These are phyloP conservation scores for Plenodomus biglobosus DNA, from an alignment of 2,329 filamentous ascomycete genomes.

Conservation along the genomic window DNA sequence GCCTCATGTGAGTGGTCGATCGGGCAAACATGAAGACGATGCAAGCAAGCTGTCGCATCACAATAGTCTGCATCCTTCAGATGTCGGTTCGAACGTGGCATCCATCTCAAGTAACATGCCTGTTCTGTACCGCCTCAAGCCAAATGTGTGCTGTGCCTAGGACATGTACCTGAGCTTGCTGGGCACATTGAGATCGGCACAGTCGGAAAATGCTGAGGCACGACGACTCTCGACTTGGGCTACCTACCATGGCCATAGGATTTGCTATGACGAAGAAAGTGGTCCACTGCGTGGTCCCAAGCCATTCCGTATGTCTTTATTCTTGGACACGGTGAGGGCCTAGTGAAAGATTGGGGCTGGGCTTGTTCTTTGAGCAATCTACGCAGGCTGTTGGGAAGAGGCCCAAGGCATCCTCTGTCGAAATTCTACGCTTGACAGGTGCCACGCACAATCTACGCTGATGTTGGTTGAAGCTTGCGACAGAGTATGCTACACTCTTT, in stretches of 20 bases:
- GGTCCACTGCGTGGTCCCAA: not conserved
- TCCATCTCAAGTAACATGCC: not conserved
- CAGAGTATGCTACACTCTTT: constrained; percentile 17
- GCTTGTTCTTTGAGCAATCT: not conserved
- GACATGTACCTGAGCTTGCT: not conserved
- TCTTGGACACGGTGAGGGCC: not conserved
- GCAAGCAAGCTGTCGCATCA: not conserved
- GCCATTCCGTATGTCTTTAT: not conserved
- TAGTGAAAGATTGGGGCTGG: not conserved
- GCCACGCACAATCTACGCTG: constrained; percentile 13
- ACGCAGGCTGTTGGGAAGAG: not conserved
- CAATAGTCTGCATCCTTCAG: not conserved
- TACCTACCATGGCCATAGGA: not conserved
- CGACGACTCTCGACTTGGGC: not conserved
- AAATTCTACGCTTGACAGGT: constrained; percentile 8
- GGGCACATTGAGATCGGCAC: not conserved
- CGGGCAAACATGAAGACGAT: not conserved
- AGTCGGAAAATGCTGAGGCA: not conserved
- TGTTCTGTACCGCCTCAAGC: not conserved
- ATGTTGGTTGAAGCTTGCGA: constrained; percentile 17
- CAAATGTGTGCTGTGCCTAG: not conserved
- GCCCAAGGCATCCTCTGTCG: constrained; percentile 14
- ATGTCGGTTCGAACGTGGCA: not conserved
- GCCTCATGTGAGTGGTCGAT: not conserved
- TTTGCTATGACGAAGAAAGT: not conserved